These are phyloP conservation scores for Rosa multiflora DNA, from an alignment of 306 rosid genomes.

Conservation along the genomic window DNA sequence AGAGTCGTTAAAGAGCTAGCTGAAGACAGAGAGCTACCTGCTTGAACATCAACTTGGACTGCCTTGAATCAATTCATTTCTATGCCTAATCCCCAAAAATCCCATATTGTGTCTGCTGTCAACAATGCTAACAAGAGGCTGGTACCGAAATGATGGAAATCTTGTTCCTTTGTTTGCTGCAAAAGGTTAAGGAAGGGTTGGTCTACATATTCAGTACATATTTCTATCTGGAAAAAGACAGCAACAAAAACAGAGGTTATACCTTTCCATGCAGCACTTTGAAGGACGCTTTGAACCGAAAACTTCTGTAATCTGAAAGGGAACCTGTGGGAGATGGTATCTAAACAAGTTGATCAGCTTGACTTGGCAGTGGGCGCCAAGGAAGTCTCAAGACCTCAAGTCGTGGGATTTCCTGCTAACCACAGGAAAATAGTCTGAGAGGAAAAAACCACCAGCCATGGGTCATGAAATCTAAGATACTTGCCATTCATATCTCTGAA, in stretches of 20 bases:
- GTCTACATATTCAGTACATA: neutral
- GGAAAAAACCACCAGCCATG: too few relatives aligned
- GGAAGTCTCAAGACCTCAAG: too few relatives aligned
- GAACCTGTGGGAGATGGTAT: neutral
- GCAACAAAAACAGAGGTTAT: neutral
- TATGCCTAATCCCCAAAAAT: neutral
- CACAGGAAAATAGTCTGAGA: too few relatives aligned
- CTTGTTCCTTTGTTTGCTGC: neutral
- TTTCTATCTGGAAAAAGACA: neutral
- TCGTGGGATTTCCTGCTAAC: too few relatives aligned
- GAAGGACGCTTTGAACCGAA: neutral
- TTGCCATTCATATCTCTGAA: too few relatives aligned
- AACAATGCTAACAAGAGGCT: neutral
- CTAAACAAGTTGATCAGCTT: neutral
- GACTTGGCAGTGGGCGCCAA: too few relatives aligned
- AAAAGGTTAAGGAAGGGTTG: neutral
- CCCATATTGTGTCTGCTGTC: too few relatives aligned
- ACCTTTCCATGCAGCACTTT: neutral
- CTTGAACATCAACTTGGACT: neutral
- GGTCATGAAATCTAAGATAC: too few relatives aligned
- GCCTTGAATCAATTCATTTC: neutral
- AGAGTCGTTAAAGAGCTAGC: neutral
- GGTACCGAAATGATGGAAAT: neutral
- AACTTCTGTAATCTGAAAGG: neutral
- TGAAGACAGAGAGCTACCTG: neutral